phyloP scores from a whole-genome alignment of 2,329 filamentous ascomycete genomes.

The Apiospora pterosperma region DNA sequence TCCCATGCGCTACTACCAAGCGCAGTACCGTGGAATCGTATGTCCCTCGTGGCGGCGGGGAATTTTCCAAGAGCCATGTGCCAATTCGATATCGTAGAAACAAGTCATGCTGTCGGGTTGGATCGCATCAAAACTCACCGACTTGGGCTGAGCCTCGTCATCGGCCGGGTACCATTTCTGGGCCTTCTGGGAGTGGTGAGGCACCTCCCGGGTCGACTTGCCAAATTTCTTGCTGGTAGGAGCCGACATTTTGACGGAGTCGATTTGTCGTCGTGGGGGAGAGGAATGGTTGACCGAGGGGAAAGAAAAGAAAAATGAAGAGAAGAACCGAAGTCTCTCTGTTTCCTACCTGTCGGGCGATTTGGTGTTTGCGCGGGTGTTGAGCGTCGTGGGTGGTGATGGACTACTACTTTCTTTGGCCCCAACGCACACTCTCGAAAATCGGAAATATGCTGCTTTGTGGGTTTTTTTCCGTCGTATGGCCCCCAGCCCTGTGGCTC shows the following conservation, averaged over 20 bases:
- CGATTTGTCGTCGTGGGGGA: slow-evolving; percentile 32
- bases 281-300: slow-evolving; percentile 17
- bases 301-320: slow-evolving; percentile 5
- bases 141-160: slow-evolving; percentile 84
- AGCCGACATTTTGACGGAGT: slow-evolving; percentile 63
- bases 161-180: slow-evolving; percentile 99
- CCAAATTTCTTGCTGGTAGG: slow-evolving; percentile 91
- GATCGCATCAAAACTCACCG: slow-evolving; percentile 67
- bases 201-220: slow-evolving; percentile 91
- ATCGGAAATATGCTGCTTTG: background rate
- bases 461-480: background rate
- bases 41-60: background rate
- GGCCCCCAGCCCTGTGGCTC: background rate
- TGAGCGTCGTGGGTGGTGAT: background rate
- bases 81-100: slow-evolving; percentile 5
- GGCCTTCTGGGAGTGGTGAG: slow-evolving; percentile 84
- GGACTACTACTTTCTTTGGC: background rate
- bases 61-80: background rate
- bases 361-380: slow-evolving; percentile 2
- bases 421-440: background rate
- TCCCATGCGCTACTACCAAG: background rate
- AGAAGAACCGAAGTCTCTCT: slow-evolving; percentile 5
- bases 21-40: background rate
- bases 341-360: background rate
- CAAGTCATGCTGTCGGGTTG: slow-evolving; percentile 10